Evolutionary conservation across 179 eudicot species (phyloP).

Genomic region (Actinidia arguta): DNA sequence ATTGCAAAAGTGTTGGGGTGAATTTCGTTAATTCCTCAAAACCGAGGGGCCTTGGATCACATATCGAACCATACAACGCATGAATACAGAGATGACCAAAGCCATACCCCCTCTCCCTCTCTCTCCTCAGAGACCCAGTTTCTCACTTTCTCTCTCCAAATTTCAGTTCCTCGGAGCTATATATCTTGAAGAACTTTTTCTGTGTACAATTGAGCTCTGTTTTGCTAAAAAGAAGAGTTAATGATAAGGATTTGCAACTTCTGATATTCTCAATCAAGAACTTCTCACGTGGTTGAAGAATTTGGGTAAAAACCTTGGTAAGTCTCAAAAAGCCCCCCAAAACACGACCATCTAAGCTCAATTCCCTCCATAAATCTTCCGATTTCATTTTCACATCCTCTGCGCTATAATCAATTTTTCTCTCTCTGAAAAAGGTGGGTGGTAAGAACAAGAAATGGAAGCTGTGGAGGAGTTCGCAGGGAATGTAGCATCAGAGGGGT

Average conservation of each 20-base stretch:
- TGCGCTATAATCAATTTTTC: not conserved
- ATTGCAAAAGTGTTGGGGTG: not conserved
- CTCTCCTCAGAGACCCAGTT: slow-evolving; percentile 14
- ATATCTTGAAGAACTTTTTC: not conserved
- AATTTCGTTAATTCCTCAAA: not conserved
- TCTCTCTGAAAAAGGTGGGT: slow-evolving; percentile 53
- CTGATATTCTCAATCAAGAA: not conserved
- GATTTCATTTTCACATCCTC: not conserved
- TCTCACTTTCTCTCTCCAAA: slow-evolving; percentile 19
- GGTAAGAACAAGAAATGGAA: slow-evolving; percentile 81
- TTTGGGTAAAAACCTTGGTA: slow-evolving; percentile 87
- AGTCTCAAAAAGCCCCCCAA: slow-evolving; percentile 71
- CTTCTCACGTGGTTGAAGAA: slow-evolving; percentile 73
- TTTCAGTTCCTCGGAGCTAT: not conserved
- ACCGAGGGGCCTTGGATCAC: slow-evolving; percentile 19
- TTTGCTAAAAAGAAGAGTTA: not conserved
- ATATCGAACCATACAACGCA: slow-evolving; percentile 24
- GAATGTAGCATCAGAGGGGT: slow-evolving; percentile 65
- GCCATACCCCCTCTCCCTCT: slow-evolving; percentile 14
- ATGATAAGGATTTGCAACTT: not conserved
- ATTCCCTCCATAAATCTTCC: not conserved
- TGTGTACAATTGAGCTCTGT: not conserved
- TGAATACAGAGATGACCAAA: not conserved
- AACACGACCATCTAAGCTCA: slow-evolving; percentile 58
- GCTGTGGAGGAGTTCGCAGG: slow-evolving; percentile 95